These are phyloP conservation scores for Leccinum disarticulatum DNA, from an alignment of 768 basidiomycete species.

Conservation along the genomic window DNA sequence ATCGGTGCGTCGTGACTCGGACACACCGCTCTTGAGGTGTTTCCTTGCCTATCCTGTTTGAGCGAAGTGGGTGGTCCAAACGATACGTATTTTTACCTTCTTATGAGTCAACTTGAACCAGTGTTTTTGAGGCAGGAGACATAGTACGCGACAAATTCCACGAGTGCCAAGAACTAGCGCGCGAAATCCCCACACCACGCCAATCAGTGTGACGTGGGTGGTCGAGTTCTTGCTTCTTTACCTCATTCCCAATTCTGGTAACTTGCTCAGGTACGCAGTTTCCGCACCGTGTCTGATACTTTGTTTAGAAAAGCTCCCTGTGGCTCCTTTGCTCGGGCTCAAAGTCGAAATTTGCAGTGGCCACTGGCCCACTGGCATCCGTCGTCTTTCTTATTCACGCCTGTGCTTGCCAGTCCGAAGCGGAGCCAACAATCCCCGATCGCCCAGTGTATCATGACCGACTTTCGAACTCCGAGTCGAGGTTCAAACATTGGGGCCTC, in stretches of 20 bases:
- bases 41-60: too few relatives aligned
- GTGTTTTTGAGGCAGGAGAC: too few relatives aligned
- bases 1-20: too few relatives aligned
- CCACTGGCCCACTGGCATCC: neutral
- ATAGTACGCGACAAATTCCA: too few relatives aligned
- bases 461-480: neutral
- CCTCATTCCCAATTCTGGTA: neutral
- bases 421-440: neutral
- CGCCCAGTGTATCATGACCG: neutral
- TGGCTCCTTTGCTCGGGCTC: neutral
- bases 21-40: too few relatives aligned
- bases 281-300: too few relatives aligned
- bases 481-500: too few relatives aligned
- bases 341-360: neutral
- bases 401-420: neutral
- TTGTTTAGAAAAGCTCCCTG: neutral
- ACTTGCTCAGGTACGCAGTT: neutral
- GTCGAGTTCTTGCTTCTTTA: neutral
- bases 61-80: too few relatives aligned
- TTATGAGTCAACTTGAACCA: too few relatives aligned
- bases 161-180: neutral
- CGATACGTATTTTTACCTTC: too few relatives aligned
- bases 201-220: too few relatives aligned
- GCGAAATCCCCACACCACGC: neutral
- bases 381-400: neutral